Evolutionary conservation across 768 basidiomycete species (phyloP).

Genomic region (Dioszegia crocea): DNA sequence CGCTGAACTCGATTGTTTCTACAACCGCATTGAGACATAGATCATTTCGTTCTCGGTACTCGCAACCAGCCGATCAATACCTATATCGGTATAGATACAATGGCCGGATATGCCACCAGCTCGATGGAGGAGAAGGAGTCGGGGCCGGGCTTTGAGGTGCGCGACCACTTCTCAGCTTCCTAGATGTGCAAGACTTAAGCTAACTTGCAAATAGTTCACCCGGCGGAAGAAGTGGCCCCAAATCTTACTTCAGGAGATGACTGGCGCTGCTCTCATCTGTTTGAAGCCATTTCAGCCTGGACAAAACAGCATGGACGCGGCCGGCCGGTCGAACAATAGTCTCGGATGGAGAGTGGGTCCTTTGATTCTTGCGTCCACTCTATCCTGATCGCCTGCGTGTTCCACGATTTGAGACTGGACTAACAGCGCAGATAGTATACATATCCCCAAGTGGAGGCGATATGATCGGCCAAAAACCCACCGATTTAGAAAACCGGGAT

Average conservation of each 20-base stretch:
- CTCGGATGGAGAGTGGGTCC: slow-evolving; percentile 28
- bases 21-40: no score
- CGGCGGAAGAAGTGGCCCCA: slow-evolving; percentile 48
- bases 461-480: slow-evolving; percentile 41
- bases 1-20: no score
- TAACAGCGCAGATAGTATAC: slow-evolving; percentile 35
- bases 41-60: no score
- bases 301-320: slow-evolving; percentile 1
- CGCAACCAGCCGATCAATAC: not conserved
- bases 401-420: no score
- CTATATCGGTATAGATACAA: no score
- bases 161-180: not conserved
- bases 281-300: slow-evolving; percentile 34
- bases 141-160: slow-evolving; percentile 29
- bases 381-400: not conserved
- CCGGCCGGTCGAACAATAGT: slow-evolving; percentile 1
- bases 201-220: slow-evolving; percentile 36
- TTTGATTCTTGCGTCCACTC: not conserved
- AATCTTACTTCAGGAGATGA: slow-evolving; percentile 44
- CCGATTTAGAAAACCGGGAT: slow-evolving; percentile 42
- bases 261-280: slow-evolving; percentile 45
- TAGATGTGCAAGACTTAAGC: no score
- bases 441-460: slow-evolving; percentile 39
- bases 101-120: not conserved
- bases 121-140: slow-evolving; percentile 20